phyloP scores from a whole-genome alignment of 805 yeast species.

The Wickerhamiella azymoides region DNA sequence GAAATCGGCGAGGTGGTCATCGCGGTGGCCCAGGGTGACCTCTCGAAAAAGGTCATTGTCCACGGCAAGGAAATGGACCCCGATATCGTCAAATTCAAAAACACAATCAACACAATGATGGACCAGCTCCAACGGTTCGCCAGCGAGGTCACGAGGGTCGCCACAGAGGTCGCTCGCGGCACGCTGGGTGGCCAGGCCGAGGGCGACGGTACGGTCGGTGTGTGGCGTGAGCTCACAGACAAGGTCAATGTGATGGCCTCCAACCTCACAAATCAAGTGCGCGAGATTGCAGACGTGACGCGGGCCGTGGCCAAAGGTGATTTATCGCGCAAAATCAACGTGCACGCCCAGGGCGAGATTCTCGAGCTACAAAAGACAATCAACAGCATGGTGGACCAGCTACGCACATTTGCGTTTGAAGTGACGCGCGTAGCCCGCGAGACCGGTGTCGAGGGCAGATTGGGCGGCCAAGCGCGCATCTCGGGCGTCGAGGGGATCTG shows the following conservation, averaged over 20 bases:
- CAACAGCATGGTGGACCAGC: conserved; percentile 79
- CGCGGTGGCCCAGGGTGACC: conserved; percentile 80
- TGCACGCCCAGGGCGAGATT: conserved; percentile 85
- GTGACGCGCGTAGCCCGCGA: conserved; percentile 79
- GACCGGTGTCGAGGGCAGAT: conserved; percentile 77
- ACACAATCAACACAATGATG: conserved; percentile 79
- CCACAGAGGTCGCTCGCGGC: conserved; percentile 84
- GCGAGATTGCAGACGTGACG: conserved; percentile 83
- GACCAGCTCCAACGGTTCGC: conserved; percentile 74
- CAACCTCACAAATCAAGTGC: conserved; percentile 72
- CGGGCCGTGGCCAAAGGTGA: conserved; percentile 83
- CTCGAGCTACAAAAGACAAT: conserved; percentile 74
- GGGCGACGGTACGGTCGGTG: conserved; percentile 72
- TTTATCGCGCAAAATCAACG: conserved; percentile 67
- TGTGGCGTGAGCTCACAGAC: conserved; percentile 77
- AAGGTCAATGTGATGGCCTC: conserved; percentile 84
- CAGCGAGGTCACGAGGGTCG: conserved; percentile 67
- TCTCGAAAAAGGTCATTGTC: conserved; percentile 64
- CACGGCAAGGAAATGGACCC: conserved; percentile 64
- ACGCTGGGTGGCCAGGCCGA: conserved; percentile 82
- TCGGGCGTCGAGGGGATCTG: conserved; percentile 75
- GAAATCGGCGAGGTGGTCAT: conserved; percentile 80
- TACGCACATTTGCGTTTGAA: conserved; percentile 70
- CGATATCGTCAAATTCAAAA: conserved; percentile 64
- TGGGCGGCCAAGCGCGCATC: conserved; percentile 79